A percentile compares a stretch with the other conserved stretches of the same genome.
phyloP scores from a whole-genome alignment of 495 filamentous ascomycete genomes.

The Penicillium riverlandense region DNA sequence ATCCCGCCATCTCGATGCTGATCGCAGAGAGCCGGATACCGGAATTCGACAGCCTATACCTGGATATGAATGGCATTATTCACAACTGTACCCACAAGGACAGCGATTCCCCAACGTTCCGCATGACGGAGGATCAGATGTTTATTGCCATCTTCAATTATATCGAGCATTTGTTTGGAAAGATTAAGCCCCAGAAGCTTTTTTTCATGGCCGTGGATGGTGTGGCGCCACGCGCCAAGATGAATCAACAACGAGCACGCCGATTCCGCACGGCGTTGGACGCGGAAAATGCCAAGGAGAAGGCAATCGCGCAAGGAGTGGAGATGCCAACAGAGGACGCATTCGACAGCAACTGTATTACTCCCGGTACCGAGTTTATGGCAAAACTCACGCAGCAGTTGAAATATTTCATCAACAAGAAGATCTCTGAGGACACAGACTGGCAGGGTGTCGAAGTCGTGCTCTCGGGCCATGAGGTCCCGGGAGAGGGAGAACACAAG shows the following conservation, averaged over 20 bases:
- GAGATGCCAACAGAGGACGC: slow-evolving; percentile 92
- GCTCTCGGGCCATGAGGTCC: slow-evolving; percentile 96
- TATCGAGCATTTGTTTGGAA: slow-evolving; percentile 96
- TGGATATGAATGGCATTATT: slow-evolving; percentile 99
- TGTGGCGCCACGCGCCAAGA: slow-evolving; percentile 95
- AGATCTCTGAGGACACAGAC: slow-evolving; percentile 91
- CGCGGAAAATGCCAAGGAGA: slow-evolving; percentile 79
- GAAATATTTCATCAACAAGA: slow-evolving; percentile 98
- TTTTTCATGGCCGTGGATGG: slow-evolving; percentile 99
- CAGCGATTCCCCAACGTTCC: slow-evolving; percentile 79
- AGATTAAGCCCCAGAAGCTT: slow-evolving; percentile 95
- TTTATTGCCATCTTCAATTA: slow-evolving; percentile 99
- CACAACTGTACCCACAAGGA: slow-evolving; percentile 99
- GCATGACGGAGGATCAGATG: slow-evolving; percentile 96
- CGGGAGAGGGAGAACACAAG: slow-evolving; percentile 98
- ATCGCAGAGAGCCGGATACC: slow-evolving; percentile 99
- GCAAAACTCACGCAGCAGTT: slow-evolving; percentile 87
- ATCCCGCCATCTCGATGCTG: slow-evolving; percentile 96
- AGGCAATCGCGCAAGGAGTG: slow-evolving; percentile 78
- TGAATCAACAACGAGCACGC: slow-evolving; percentile 97
- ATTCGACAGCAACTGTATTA: slow-evolving; percentile 99
- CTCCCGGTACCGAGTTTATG: slow-evolving; percentile 98
- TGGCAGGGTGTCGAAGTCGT: slow-evolving; percentile 97
- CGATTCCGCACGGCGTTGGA: slow-evolving; percentile 94
- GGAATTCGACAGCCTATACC: slow-evolving; percentile 96